A percentile compares a stretch with the other conserved stretches of the same genome.
Evolutionary conservation across 768 basidiomycete species (phyloP).

Genomic region (Leucocoprinus birnbaumii): DNA sequence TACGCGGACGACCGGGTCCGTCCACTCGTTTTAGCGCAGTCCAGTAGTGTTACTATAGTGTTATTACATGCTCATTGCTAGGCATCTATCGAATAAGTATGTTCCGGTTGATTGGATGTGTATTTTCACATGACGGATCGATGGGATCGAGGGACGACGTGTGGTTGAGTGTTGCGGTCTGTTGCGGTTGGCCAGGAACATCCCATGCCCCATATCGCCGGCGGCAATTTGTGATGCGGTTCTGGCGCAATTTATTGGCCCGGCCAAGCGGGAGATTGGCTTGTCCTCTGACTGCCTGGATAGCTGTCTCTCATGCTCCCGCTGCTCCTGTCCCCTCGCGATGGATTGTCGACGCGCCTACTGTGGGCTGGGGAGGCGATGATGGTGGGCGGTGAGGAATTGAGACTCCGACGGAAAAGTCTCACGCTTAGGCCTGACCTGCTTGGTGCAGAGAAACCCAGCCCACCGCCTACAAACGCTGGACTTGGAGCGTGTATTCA

Average conservation of each 20-base stretch:
- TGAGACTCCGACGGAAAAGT: conserved; percentile 22
- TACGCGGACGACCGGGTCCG: conserved; percentile 1
- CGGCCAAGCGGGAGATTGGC: not conserved
- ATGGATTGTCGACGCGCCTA: not conserved
- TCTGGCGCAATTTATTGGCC: not conserved
- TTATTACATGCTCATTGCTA: conserved; percentile 13
- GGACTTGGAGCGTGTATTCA: conserved; percentile 1
- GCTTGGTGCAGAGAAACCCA: conserved; percentile 5
- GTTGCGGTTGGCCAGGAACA: conserved; percentile 2
- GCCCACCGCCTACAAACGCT: conserved; percentile 8
- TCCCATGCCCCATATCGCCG: not conserved
- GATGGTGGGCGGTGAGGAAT: conserved; percentile 12
- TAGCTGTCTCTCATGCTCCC: not conserved
- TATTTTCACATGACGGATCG: conserved; percentile 4
- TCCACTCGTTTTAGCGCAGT: conserved; percentile 5
- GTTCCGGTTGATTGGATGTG: conserved; percentile 8
- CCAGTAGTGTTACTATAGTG: conserved; percentile 8
- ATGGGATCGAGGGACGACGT: conserved; percentile 2
- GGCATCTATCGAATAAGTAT: conserved; percentile 8
- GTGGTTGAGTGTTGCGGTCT: not conserved
- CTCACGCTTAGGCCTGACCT: conserved; percentile 17
- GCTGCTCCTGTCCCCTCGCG: not conserved
- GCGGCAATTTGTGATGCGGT: conserved; percentile 5
- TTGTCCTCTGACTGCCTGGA: not conserved
- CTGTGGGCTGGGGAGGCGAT: not conserved